Evolutionary conservation across 2,329 filamentous ascomycete species (phyloP).

Genomic region (Ambrosiella xylebori): DNA sequence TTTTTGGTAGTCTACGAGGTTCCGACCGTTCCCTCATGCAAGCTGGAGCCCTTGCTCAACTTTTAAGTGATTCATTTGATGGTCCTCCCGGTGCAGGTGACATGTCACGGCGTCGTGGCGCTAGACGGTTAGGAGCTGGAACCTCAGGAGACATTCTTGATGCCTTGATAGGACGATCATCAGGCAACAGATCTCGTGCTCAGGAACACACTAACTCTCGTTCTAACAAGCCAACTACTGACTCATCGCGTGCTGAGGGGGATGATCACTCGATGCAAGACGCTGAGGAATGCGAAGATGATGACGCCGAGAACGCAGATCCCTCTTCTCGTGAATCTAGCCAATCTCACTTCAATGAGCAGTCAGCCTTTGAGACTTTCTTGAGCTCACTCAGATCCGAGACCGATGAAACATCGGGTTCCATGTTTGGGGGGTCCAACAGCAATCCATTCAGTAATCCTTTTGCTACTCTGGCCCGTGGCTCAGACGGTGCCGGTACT

Average conservation of each 20-base stretch:
- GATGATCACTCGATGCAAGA: background rate
- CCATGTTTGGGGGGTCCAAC: no score
- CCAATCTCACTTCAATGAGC: background rate
- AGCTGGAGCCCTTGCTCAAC: background rate
- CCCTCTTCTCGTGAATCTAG: background rate
- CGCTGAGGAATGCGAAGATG: background rate
- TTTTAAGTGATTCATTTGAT: background rate
- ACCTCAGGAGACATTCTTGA: background rate
- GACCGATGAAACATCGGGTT: no score
- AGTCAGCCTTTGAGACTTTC: background rate
- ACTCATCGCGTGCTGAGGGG: background rate
- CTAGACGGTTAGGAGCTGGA: background rate
- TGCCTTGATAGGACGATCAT: no score
- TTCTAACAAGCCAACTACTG: background rate
- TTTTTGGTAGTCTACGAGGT: slow-evolving; percentile 61
- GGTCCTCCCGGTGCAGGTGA: background rate
- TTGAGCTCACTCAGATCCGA: background rate
- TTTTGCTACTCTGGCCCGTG: no score
- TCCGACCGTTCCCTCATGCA: slow-evolving; percentile 30
- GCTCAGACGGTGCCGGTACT: no score
- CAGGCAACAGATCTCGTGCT: no score
- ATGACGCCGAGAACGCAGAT: background rate
- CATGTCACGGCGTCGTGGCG: background rate
- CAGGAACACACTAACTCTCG: background rate
- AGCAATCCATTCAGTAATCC: no score